phyloP scores from a whole-genome alignment of 352 stramenopile species.

The Thalassiosira sp. region DNA sequence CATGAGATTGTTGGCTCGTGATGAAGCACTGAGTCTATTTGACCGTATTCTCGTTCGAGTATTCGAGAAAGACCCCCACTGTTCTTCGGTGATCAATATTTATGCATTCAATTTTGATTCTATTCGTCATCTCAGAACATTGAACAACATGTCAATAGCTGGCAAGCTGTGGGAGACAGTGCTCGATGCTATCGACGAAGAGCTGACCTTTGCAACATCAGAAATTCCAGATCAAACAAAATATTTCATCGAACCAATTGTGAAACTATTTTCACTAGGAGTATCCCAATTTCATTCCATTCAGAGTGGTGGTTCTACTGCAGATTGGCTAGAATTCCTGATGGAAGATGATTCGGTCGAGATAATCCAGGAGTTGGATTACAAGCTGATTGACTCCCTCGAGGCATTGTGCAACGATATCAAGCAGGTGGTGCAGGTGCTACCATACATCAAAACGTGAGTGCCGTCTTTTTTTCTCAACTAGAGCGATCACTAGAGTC shows the following conservation, averaged over 20 bases:
- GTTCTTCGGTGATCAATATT: conserved; percentile 78
- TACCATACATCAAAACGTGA: conserved; percentile 82
- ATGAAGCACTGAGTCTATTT: conserved; percentile 66
- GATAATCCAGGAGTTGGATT: conserved; percentile 82
- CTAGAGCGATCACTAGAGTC: background rate
- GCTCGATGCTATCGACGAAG: conserved; percentile 77
- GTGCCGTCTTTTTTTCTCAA: conserved; percentile 12
- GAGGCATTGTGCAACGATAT: conserved; percentile 77
- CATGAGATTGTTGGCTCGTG: conserved; percentile 61
- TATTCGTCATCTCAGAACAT: conserved; percentile 72
- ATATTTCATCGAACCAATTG: conserved; percentile 68
- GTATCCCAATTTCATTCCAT: conserved; percentile 77
- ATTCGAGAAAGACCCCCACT: conserved; percentile 67
- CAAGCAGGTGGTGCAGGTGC: conserved; percentile 71
- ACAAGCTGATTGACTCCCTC: conserved; percentile 72
- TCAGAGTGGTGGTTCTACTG: conserved; percentile 56
- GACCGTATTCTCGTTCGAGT: conserved; percentile 72
- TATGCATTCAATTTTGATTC: conserved; percentile 77
- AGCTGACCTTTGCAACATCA: conserved; percentile 68
- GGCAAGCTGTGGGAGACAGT: conserved; percentile 80
- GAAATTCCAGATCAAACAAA: conserved; percentile 68
- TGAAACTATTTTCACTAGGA: conserved; percentile 79
- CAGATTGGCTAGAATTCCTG: conserved; percentile 82
- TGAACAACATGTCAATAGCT: conserved; percentile 77
- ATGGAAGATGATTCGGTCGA: conserved; percentile 71